A percentile compares a stretch with the other conserved stretches of the same genome.
phyloP scores from a whole-genome alignment of 2,329 filamentous ascomycete species.

The Dothidotthia symphoricarpi region DNA sequence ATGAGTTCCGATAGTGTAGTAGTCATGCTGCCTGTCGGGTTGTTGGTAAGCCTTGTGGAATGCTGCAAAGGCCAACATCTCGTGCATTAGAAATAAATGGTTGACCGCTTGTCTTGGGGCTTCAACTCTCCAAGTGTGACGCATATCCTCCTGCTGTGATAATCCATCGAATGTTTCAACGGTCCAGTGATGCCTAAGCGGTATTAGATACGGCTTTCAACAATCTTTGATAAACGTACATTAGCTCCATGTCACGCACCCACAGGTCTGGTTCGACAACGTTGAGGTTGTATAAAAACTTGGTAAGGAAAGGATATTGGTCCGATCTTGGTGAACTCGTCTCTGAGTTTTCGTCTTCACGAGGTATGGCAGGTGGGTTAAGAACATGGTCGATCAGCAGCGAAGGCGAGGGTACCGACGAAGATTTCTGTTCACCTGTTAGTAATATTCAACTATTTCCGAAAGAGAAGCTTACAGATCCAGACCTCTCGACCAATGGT shows the following conservation, averaged over 20 bases:
- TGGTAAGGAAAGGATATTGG: constrained; percentile 34
- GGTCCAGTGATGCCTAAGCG: constrained; percentile 35
- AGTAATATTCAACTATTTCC: neutral
- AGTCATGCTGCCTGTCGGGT: constrained; percentile 23
- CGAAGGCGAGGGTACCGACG: constrained; percentile 13
- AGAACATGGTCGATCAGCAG: constrained; percentile 23
- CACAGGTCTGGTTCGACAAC: constrained; percentile 26
- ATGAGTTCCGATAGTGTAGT: constrained; percentile 37
- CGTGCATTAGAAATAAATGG: constrained; percentile 43
- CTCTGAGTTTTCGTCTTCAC: constrained; percentile 18
- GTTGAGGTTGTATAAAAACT: constrained; percentile 27
- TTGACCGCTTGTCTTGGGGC: constrained; percentile 38
- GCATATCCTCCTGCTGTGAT: constrained; percentile 26
- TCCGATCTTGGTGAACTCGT: constrained; percentile 29
- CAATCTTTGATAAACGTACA: constrained; percentile 22
- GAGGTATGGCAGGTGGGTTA: constrained; percentile 14
- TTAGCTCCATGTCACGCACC: constrained; percentile 36
- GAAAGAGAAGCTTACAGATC: constrained; percentile 14
- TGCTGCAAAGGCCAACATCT: constrained; percentile 44
- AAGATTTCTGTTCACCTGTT: constrained; percentile 11
- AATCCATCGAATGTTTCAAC: constrained; percentile 26
- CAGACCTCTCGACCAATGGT: constrained; percentile 10
- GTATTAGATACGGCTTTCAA: neutral
- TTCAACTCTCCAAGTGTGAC: constrained; percentile 34
- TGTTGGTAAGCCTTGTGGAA: constrained; percentile 39